Evolutionary conservation across 1,284 basidiomycete genomes (phyloP).

Genomic region (Cerrena zonata): DNA sequence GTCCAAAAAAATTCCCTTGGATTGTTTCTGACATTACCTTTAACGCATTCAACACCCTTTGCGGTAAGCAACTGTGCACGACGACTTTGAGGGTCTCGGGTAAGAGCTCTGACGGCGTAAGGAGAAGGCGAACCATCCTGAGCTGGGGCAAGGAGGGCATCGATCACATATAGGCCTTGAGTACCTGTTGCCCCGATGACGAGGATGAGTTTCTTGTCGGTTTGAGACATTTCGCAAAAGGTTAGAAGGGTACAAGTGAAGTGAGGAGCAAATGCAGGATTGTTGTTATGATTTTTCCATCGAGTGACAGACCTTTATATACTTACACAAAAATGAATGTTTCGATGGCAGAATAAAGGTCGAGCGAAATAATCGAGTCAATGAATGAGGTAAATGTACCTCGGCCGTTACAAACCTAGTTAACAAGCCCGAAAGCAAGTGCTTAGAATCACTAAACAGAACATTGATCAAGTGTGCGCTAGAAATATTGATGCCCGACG

Average conservation of each 20-base stretch:
- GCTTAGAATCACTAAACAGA: too few relatives aligned
- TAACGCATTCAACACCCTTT: constrained; percentile 36
- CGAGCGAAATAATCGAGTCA: background rate
- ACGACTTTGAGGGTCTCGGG: constrained; percentile 33
- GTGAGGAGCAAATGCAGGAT: background rate
- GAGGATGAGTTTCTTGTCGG: constrained; percentile 34
- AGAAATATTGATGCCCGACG: too few relatives aligned
- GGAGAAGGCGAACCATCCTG: constrained; percentile 37
- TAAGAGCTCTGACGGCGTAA: constrained; percentile 42
- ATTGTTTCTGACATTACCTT: constrained; percentile 28
- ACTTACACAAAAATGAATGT: background rate
- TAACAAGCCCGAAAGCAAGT: too few relatives aligned
- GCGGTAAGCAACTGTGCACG: constrained; percentile 32
- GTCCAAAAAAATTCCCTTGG: background rate
- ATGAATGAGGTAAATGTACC: background rate
- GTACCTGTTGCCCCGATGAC: constrained; percentile 47
- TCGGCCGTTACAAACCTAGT: too few relatives aligned
- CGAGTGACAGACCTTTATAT: background rate
- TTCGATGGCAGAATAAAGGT: background rate
- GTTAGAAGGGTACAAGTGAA: too few relatives aligned
- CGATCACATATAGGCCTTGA: constrained; percentile 41
- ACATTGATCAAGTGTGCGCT: too few relatives aligned
- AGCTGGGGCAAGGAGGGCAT: constrained; percentile 34
- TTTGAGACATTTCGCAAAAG: background rate
- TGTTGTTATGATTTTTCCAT: background rate